A percentile compares a stretch with the other conserved stretches of the same genome.
These are phyloP conservation scores for Zelonia costaricensis DNA, from an alignment of 208 protist genomes.

Conservation along the genomic window DNA sequence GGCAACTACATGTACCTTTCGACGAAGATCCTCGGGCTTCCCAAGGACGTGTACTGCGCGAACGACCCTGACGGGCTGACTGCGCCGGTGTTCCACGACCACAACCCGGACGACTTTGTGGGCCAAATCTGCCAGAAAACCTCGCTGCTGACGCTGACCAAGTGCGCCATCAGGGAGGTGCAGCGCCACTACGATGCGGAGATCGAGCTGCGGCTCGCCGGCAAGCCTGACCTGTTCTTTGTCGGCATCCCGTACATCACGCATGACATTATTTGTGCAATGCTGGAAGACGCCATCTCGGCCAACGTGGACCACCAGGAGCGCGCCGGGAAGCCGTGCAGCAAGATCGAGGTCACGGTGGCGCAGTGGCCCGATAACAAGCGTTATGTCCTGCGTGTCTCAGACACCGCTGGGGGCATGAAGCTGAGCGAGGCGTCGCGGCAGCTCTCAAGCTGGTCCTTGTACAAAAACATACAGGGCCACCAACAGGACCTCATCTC, in stretches of 20 bases:
- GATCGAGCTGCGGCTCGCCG: slow-evolving; percentile 56
- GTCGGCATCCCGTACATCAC: slow-evolving; percentile 68
- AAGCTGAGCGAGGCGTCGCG: slow-evolving; percentile 36
- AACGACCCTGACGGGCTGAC: slow-evolving; percentile 43
- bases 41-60: slow-evolving; percentile 21
- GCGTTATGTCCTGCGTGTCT: slow-evolving; percentile 55
- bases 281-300: slow-evolving; percentile 65
- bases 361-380: slow-evolving; percentile 44
- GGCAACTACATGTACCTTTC: slow-evolving; percentile 81
- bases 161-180: slow-evolving; percentile 39
- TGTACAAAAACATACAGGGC: slow-evolving; percentile 36
- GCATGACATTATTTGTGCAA: slow-evolving; percentile 66
- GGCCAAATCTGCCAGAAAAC: slow-evolving; percentile 66
- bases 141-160: slow-evolving; percentile 48
- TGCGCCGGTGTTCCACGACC: slow-evolving; percentile 51
- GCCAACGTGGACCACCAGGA: slow-evolving; percentile 64
- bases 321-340: slow-evolving; percentile 40
- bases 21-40: slow-evolving; percentile 50
- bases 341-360: slow-evolving; percentile 61
- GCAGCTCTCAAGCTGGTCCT: slow-evolving; percentile 55
- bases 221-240: slow-evolving; percentile 46
- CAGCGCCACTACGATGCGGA: slow-evolving; percentile 42
- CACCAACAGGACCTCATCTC: slow-evolving; percentile 10
- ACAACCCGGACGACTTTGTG: slow-evolving; percentile 52
- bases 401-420: slow-evolving; percentile 72